Base-by-base conservation (phyloP, 352 stramenopile genomes). In the Phytopythium helicoides region DNA sequence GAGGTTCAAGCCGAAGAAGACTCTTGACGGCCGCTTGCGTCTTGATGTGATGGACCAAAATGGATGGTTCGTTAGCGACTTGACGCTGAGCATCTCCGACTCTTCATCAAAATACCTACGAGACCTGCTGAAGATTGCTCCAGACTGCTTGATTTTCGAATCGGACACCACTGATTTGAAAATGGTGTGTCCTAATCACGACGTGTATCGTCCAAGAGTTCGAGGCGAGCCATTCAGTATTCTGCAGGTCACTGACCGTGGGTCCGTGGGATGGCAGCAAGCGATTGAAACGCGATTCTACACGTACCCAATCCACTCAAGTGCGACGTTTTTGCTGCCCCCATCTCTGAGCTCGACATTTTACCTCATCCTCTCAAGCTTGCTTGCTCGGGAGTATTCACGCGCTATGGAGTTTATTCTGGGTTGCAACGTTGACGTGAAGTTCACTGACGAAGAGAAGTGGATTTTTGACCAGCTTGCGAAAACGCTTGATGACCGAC, bases 271-370 rank as follows among this genome's bases (percentile, higher is more conserved):
- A 0, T 96, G 87, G 87, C 79, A 96, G 56, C 85, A 95, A 50
- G 76, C 83, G 6, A 95, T 97, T 79, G 81, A 94, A 45, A 94
- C 86, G 47, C 82, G 96, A 31, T 98, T 97, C 56, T 99, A 99
- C 69, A 76, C 98, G 21, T 99, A 99, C 68, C 96, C 97, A 16
- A 91, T 99, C 42, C 97, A 99, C 70, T 97, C 94, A 23, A 98
- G 94, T 16, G 71, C 88, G 47, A 92, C 85, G 3, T 98, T 99
- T 56, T 55, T 99, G 35, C 81, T 98, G 16, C 97, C 95, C 19
- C 93, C 96, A 21, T 98, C 94, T 6, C 73, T 99, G 7, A 97
- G 94, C 38, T 98, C 95, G 5, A 98, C 95, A 15, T 77, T 99
- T 22, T 99, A 99, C 71, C 79, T 99, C 31, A 98, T 99, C 60